Conservation (phyloP, 2,329 filamentous ascomycete genomes). For the Rasamsonia emersonii region DNA sequence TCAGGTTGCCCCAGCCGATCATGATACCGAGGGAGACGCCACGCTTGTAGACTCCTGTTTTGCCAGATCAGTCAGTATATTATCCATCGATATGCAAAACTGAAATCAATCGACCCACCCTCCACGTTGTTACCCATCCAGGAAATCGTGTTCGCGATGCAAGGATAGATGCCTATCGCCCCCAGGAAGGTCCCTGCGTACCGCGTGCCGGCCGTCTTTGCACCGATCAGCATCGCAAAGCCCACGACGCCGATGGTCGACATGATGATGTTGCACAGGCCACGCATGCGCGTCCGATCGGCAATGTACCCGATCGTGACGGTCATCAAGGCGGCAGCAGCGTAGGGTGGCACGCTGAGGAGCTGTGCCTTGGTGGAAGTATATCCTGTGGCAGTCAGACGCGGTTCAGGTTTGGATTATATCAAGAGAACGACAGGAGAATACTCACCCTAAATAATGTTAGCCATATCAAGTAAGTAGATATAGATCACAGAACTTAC, state of each 20-base stretch:
- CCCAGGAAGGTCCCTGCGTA: slow-evolving; percentile 81
- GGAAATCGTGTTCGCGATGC: slow-evolving; percentile 75
- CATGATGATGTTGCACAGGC: slow-evolving; percentile 68
- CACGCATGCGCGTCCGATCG: slow-evolving; percentile 64
- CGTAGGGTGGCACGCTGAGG: slow-evolving; percentile 68
- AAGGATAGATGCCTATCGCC: slow-evolving; percentile 80
- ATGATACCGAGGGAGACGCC: slow-evolving; percentile 81
- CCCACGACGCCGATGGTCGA: slow-evolving; percentile 65
- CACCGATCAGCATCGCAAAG: slow-evolving; percentile 68
- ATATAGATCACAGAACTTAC: slow-evolving; percentile 16
- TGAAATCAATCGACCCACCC: slow-evolving; percentile 20
- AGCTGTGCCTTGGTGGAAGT: slow-evolving; percentile 58
- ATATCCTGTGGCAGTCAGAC: slow-evolving; percentile 45
- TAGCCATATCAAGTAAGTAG: slow-evolving; percentile 1
- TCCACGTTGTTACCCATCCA: slow-evolving; percentile 87
- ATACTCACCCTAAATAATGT: too few species aligned
- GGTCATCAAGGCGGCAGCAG: slow-evolving; percentile 60
- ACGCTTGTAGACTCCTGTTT: slow-evolving; percentile 68
- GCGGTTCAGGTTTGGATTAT: background rate
- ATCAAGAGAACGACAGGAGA: background rate
- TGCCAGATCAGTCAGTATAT: background rate
- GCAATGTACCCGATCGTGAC: slow-evolving; percentile 64
- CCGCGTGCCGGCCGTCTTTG: slow-evolving; percentile 55
- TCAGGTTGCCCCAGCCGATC: slow-evolving; percentile 88
- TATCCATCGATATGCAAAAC: too few species aligned